Evolutionary conservation across 768 basidiomycete species (phyloP).

Genomic region (Pleurotus citrinopileatus): DNA sequence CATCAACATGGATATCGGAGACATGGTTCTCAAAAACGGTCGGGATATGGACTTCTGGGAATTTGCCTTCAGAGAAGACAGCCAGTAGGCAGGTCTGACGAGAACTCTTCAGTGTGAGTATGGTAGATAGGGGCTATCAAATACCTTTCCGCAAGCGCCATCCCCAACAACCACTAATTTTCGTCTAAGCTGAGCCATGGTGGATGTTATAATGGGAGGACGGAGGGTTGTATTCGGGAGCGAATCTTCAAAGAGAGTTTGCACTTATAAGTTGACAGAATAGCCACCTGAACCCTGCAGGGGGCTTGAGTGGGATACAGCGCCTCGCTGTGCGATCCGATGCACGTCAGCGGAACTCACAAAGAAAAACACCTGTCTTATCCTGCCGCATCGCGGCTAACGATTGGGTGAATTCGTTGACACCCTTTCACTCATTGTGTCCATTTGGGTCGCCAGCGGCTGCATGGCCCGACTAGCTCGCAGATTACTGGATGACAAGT

Average conservation of each 20-base stretch:
- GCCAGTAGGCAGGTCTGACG: slow-evolving; percentile 4
- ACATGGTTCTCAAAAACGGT: slow-evolving; percentile 15
- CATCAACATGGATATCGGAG: slow-evolving; percentile 15
- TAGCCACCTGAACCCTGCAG: slow-evolving; percentile 6
- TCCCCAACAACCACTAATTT: slow-evolving; percentile 18
- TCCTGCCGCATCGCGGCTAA: neutral
- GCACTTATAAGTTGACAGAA: slow-evolving; percentile 4
- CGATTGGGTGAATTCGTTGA: neutral
- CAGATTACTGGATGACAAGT: neutral
- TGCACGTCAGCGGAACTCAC: neutral
- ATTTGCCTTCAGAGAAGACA: slow-evolving; percentile 11
- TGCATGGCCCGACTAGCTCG: neutral
- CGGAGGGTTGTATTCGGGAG: neutral
- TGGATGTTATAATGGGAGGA: neutral
- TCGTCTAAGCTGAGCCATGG: slow-evolving; percentile 4
- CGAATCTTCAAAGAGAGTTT: neutral
- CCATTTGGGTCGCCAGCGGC: neutral
- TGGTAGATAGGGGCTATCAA: neutral
- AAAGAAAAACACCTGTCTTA: neutral
- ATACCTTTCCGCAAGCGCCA: slow-evolving; percentile 18
- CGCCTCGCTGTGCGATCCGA: slow-evolving; percentile 3
- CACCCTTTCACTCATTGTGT: neutral
- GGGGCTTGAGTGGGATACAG: neutral
- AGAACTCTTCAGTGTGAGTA: neutral
- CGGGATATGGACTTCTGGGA: slow-evolving; percentile 10